Evolutionary conservation across 2,329 filamentous ascomycete species (phyloP).

Genomic region (Paracoccidioides lutzii): DNA sequence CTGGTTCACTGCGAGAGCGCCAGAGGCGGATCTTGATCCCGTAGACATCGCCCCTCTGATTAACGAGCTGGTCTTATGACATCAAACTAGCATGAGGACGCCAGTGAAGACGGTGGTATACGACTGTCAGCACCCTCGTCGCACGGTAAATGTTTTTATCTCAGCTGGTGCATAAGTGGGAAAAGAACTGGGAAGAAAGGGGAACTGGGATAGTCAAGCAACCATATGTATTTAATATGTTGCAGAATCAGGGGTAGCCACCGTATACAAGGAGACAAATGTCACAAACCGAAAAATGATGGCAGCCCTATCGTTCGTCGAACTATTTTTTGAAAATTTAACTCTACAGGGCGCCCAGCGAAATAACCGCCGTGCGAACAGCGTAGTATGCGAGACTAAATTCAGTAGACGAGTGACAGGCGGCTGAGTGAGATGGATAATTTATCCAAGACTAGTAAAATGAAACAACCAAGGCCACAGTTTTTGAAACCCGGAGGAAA

Average conservation of each 20-base stretch:
- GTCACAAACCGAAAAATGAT: not conserved
- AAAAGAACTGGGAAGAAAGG: not conserved
- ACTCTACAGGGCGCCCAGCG: not conserved
- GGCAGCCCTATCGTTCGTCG: not conserved
- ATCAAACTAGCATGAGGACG: slow-evolving; percentile 3
- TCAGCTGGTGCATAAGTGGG: not conserved
- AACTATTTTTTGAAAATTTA: not conserved
- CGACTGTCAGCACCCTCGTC: slow-evolving; percentile 1
- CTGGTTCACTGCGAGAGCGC: slow-evolving; percentile 33
- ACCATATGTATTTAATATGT: not conserved
- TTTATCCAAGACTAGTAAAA: not conserved
- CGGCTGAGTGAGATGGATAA: not conserved
- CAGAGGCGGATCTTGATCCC: slow-evolving; percentile 45
- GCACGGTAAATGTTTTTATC: not conserved
- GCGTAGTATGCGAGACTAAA: not conserved
- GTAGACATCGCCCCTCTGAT: slow-evolving; percentile 47
- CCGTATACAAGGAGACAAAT: not conserved
- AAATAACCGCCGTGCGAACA: slow-evolving; percentile 2
- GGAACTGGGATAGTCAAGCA: not conserved
- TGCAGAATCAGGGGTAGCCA: not conserved
- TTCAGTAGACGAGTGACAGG: not conserved
- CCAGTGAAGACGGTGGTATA: slow-evolving; percentile 1
- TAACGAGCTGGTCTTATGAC: slow-evolving; percentile 44
- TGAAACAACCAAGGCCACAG: not conserved
- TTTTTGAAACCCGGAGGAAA: not conserved